Evolutionary conservation across 2,329 filamentous ascomycete species (phyloP).

Genomic region (Helotiales sp.): DNA sequence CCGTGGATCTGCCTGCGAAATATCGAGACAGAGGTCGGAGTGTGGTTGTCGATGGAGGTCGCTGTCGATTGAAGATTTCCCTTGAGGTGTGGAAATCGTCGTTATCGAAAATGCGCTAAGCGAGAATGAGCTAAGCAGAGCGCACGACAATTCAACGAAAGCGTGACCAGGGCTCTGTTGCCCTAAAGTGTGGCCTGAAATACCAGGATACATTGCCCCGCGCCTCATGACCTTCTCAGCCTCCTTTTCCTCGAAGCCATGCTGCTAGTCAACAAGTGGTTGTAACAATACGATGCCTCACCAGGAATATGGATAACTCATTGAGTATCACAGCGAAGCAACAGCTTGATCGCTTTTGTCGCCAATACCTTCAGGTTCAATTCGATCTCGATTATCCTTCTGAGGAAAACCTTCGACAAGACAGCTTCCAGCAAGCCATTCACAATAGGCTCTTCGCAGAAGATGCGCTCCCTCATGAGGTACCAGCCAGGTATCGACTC

Average conservation of each 20-base stretch:
- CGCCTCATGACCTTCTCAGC: neutral
- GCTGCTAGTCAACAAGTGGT: neutral
- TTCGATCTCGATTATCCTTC: conserved; percentile 64
- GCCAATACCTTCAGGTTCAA: conserved; percentile 80
- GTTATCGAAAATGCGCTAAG: conserved; percentile 27
- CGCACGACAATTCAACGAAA: neutral
- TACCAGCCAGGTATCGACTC: conserved; percentile 69
- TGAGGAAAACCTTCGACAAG: conserved; percentile 54
- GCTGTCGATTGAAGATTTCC: conserved; percentile 27
- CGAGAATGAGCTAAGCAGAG: conserved; percentile 21
- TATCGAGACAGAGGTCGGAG: conserved; percentile 33
- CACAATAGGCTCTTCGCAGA: conserved; percentile 67
- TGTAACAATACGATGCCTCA: conserved; percentile 10
- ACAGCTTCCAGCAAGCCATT: conserved; percentile 64
- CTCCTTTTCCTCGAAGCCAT: neutral
- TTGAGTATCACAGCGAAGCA: conserved; percentile 30
- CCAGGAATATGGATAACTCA: conserved; percentile 26
- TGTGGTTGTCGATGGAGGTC: conserved; percentile 33
- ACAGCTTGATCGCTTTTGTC: conserved; percentile 56
- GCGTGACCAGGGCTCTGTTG: neutral
- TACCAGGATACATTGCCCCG: neutral
- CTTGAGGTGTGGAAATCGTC: conserved; percentile 14
- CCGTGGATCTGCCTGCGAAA: conserved; percentile 32
- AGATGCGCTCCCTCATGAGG: conserved; percentile 53
- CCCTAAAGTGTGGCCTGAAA: neutral